phyloP scores from a whole-genome alignment of 2,329 filamentous ascomycete genomes.

The Diaporthe citri region DNA sequence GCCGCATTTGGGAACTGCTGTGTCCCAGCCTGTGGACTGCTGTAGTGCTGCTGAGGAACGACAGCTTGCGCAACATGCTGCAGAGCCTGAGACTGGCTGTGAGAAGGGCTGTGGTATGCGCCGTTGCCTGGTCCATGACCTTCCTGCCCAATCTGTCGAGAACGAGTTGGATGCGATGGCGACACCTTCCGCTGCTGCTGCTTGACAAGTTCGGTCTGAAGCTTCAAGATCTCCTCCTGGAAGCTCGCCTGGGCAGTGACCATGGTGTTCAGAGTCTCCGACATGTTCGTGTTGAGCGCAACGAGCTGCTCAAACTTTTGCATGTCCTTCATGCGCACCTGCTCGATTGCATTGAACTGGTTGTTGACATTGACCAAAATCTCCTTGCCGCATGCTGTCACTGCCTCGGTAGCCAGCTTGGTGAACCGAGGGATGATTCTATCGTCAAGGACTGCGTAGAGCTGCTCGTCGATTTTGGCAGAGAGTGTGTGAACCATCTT shows the following conservation, averaged over 20 bases:
- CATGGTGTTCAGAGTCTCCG: conserved; percentile 78
- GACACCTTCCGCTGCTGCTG: conserved; percentile 43
- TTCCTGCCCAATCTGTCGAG: conserved; percentile 44
- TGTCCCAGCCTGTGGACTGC: conserved; percentile 34
- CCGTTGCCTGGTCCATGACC: conserved; percentile 39
- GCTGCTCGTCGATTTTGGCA: conserved; percentile 76
- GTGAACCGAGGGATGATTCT: conserved; percentile 76
- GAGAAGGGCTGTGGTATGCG: conserved; percentile 39
- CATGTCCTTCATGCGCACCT: conserved; percentile 64
- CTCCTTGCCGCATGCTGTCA: conserved; percentile 76
- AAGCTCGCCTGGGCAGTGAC: conserved; percentile 76
- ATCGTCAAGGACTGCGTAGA: conserved; percentile 71
- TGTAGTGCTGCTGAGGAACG: conserved; percentile 33
- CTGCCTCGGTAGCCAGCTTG: conserved; percentile 73
- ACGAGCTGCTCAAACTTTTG: conserved; percentile 81
- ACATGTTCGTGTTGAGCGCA: conserved; percentile 73
- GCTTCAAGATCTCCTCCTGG: conserved; percentile 73
- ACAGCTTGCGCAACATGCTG: conserved; percentile 34
- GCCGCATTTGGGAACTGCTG: conserved; percentile 38
- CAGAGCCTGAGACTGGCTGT: conserved; percentile 37
- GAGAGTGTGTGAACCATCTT: conserved; percentile 76
- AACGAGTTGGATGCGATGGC: conserved; percentile 39
- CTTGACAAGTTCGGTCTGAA: conserved; percentile 51
- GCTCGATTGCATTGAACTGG: conserved; percentile 63
- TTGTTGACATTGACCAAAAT: conserved; percentile 73